These are phyloP conservation scores for Penicillium arizonense DNA, from an alignment of 495 filamentous ascomycete species.

Conservation along the genomic window DNA sequence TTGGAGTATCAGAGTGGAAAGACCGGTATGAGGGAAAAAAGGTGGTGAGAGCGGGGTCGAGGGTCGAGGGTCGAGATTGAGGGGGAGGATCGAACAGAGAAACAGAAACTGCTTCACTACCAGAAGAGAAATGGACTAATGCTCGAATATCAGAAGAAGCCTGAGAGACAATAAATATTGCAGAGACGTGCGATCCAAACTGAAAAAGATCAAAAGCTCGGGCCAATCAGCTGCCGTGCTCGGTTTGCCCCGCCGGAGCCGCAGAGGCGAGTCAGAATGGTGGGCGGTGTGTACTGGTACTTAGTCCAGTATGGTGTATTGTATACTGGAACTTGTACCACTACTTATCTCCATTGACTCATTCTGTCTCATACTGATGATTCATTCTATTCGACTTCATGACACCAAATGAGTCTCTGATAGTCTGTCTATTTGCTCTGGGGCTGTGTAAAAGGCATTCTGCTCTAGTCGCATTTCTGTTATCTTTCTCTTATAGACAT, in stretches of 20 bases:
- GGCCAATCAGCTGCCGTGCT: slow-evolving; percentile 13
- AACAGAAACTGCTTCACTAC: background rate
- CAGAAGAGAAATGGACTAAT: background rate
- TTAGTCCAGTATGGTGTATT: background rate
- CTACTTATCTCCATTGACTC: slow-evolving; percentile 16
- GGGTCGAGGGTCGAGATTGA: background rate
- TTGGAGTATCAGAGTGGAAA: slow-evolving; percentile 8
- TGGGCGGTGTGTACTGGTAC: slow-evolving; percentile 15
- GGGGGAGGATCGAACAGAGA: background rate
- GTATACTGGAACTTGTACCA: background rate
- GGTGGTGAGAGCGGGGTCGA: slow-evolving; percentile 5
- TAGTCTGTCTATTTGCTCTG: too few relatives aligned
- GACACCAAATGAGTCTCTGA: too few relatives aligned
- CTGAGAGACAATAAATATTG: slow-evolving; percentile 7
- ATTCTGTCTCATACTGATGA: slow-evolving; percentile 29
- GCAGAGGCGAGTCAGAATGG: slow-evolving; percentile 3
- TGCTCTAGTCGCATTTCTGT: too few relatives aligned
- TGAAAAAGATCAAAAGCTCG: slow-evolving; percentile 26
- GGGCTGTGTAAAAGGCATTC: too few relatives aligned
- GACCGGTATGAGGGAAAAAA: slow-evolving; percentile 6
- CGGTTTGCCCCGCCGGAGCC: slow-evolving; percentile 17
- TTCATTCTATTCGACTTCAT: background rate
- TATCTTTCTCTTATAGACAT: too few relatives aligned
- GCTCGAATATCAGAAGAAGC: background rate
- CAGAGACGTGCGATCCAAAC: slow-evolving; percentile 21